Percentiles rank a stretch among this genome's conserved stretches.
Conservation (phyloP, 306 rosid genomes). For the Abrus precatorius region DNA sequence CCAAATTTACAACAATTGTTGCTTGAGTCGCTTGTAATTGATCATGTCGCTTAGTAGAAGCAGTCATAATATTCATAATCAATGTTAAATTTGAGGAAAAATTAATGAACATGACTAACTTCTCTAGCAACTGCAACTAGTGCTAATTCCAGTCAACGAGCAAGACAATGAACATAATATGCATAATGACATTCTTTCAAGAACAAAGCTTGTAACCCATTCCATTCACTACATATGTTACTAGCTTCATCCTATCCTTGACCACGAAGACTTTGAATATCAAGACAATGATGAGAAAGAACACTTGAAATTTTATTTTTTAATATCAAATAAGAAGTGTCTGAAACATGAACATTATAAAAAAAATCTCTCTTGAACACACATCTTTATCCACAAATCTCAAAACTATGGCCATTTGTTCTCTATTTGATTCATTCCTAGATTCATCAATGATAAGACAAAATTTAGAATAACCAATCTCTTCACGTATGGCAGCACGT, state of each 20-base stretch:
- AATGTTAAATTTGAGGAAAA: neutral
- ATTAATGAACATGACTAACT: neutral
- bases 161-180: neutral
- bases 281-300: constrained; percentile 6
- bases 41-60: neutral
- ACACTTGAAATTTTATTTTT: neutral
- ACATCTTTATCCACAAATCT: constrained; percentile 26
- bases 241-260: constrained; percentile 10
- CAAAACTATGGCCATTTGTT: constrained; percentile 2
- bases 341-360: neutral
- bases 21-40: neutral
- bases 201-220: constrained; percentile 20
- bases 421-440: neutral
- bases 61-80: neutral
- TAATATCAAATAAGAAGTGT: neutral
- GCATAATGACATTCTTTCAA: neutral
- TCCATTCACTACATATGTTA: neutral
- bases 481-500: neutral
- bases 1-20: neutral
- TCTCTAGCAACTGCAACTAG: neutral
- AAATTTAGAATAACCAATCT: neutral
- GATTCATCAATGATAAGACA: constrained; percentile 13
- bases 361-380: constrained; percentile 11
- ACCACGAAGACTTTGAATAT: neutral
- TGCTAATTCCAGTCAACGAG: neutral